Conservation (phyloP, 345 rosid species). For the Anastatica hierochuntica region DNA sequence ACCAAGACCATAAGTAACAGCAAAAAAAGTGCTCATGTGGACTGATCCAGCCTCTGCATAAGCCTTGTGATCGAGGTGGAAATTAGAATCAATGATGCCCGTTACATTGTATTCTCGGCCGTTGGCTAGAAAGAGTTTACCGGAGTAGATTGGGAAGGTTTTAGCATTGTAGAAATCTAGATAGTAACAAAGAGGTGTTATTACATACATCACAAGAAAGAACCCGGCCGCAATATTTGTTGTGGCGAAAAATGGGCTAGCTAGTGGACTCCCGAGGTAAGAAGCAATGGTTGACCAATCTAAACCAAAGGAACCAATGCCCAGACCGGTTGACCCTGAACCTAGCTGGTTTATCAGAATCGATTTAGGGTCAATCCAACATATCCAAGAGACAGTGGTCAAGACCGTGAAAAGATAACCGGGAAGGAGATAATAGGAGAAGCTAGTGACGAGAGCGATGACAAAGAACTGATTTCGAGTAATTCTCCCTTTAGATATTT, state of each 20-base stretch:
- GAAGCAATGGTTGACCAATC: constrained; percentile 72
- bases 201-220: constrained; percentile 56
- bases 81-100: constrained; percentile 38
- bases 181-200: constrained; percentile 65
- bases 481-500: constrained; percentile 33
- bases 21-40: constrained; percentile 68
- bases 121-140: constrained; percentile 31
- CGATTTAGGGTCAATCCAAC: constrained; percentile 68
- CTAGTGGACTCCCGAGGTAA: constrained; percentile 72
- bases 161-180: constrained; percentile 51
- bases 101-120: constrained; percentile 40
- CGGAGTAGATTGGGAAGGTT: constrained; percentile 58
- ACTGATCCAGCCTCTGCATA: constrained; percentile 44
- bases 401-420: constrained; percentile 47
- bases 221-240: constrained; percentile 65
- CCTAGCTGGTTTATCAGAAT: constrained; percentile 61
- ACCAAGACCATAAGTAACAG: constrained; percentile 71
- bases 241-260: constrained; percentile 81
- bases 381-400: constrained; percentile 64
- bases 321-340: constrained; percentile 60
- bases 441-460: constrained; percentile 41
- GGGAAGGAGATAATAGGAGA: constrained; percentile 54
- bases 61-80: constrained; percentile 45
- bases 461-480: constrained; percentile 59
- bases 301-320: constrained; percentile 55